Conservation (phyloP, 2,329 filamentous ascomycete genomes). For the Raffaelea ambrosiae region DNA sequence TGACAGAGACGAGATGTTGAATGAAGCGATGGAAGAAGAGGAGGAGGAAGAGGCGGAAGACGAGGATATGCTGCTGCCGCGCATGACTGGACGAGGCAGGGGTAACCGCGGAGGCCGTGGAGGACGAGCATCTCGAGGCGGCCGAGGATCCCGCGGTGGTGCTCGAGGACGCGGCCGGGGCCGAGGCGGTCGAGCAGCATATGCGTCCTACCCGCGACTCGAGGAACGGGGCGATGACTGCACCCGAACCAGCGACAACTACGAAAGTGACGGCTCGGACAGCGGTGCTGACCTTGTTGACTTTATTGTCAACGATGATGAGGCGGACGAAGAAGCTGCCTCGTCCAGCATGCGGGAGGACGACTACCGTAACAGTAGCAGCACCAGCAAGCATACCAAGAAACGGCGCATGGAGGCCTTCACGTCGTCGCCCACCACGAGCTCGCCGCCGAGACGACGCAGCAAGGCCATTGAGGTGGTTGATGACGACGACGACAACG, state of each 20-base stretch:
- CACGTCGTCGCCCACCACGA: constrained; percentile 11
- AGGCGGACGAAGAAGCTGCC: constrained; percentile 4
- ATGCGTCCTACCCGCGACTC: constrained; percentile 15
- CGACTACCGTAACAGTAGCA: not conserved
- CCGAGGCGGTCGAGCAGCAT: constrained; percentile 3
- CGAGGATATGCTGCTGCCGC: constrained; percentile 22
- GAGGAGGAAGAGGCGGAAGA: not conserved
- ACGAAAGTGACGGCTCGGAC: constrained; percentile 38
- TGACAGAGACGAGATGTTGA: constrained; percentile 7
- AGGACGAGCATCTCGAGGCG: constrained; percentile 5
- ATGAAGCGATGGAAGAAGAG: constrained; percentile 5
- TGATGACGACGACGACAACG: not conserved
- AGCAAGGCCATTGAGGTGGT: not conserved
- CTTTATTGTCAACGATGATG: constrained; percentile 48
- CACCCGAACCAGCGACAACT: constrained; percentile 37
- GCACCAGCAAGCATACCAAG: not conserved
- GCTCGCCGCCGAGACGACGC: constrained; percentile 2
- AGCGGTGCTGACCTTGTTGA: constrained; percentile 41
- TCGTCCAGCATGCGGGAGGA: not conserved
- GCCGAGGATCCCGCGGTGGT: constrained; percentile 9
- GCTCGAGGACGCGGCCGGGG: constrained; percentile 2
- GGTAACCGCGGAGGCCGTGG: not conserved
- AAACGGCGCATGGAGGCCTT: not conserved
- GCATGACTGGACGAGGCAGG: constrained; percentile 18
- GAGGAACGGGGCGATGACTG: constrained; percentile 45